A percentile compares a stretch with the other conserved stretches of the same genome.
Evolutionary conservation across 2,329 filamentous ascomycete species (phyloP).

Genomic region (Orbilia oligospora): DNA sequence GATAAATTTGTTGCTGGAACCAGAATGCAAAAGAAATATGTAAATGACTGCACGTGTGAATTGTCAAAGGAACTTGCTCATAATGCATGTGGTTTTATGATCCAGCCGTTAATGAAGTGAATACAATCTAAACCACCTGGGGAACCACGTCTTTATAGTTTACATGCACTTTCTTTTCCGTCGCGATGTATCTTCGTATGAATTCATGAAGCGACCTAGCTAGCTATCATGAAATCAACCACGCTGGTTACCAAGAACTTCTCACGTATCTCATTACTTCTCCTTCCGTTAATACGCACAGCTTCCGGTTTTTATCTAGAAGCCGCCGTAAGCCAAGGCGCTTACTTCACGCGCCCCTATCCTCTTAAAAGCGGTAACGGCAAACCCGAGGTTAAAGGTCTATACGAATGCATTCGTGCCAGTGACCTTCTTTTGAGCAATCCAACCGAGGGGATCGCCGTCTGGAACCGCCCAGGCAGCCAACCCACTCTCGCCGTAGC

Average conservation of each 20-base stretch:
- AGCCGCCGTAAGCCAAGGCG: background rate
- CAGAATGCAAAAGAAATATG: background rate
- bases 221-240: background rate
- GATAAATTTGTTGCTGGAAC: background rate
- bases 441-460: conserved; percentile 10
- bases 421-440: background rate
- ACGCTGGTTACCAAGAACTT: background rate
- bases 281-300: background rate
- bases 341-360: background rate
- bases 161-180: too few relatives aligned
- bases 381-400: background rate
- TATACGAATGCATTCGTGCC: background rate
- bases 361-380: conserved; percentile 1
- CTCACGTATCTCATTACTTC: background rate
- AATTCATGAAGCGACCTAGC: too few relatives aligned
- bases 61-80: background rate
- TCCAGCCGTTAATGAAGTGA: too few relatives aligned
- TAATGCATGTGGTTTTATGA: too few relatives aligned
- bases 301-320: background rate
- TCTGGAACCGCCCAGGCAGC: conserved; percentile 40
- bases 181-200: too few relatives aligned
- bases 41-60: too few relatives aligned
- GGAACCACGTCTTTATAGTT: too few relatives aligned
- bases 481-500: conserved; percentile 27
- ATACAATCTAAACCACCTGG: too few relatives aligned